A percentile compares a stretch with the other conserved stretches of the same genome.
These are phyloP conservation scores for Pseudogymnoascus sp. DNA, from an alignment of 2,329 filamentous ascomycete species.

Conservation along the genomic window DNA sequence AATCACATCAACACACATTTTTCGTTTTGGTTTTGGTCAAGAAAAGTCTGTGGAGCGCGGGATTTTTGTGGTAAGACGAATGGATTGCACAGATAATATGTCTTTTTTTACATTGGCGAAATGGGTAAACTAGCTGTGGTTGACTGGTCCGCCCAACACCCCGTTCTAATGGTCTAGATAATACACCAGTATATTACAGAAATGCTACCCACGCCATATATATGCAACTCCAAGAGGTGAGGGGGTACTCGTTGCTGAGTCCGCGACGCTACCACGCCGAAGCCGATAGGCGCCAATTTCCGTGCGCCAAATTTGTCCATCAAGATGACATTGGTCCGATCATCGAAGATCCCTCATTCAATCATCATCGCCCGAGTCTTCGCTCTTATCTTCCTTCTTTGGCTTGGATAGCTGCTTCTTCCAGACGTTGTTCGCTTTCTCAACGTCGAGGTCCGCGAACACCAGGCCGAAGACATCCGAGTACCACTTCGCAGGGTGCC, in stretches of 20 bases:
- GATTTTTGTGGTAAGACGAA: conserved; percentile 7
- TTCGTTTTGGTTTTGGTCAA: background rate
- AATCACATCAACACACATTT: background rate
- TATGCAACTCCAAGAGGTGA: conserved; percentile 9
- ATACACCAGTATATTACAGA: conserved; percentile 14
- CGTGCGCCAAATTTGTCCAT: conserved; percentile 10
- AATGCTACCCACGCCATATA: conserved; percentile 4
- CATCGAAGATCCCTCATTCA: conserved; percentile 10
- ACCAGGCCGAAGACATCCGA: conserved; percentile 85
- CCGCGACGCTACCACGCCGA: conserved; percentile 6
- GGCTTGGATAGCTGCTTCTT: conserved; percentile 34
- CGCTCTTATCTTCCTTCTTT: conserved; percentile 31
- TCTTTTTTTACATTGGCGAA: conserved; percentile 7
- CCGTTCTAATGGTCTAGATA: conserved; percentile 10
- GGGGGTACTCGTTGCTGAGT: conserved; percentile 1
- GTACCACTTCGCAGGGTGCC: conserved; percentile 89
- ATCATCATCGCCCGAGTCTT: conserved; percentile 12
- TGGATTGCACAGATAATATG: conserved; percentile 1
- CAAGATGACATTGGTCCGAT: background rate
- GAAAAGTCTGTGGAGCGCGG: background rate
- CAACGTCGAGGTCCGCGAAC: conserved; percentile 73
- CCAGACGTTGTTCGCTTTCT: conserved; percentile 62
- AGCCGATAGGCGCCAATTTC: conserved; percentile 9
- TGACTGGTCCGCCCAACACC: conserved; percentile 4
- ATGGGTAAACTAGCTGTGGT: conserved; percentile 4